Evolutionary conservation across 352 stramenopile genomes (phyloP).

Genomic region (Phytophthora sojae): DNA sequence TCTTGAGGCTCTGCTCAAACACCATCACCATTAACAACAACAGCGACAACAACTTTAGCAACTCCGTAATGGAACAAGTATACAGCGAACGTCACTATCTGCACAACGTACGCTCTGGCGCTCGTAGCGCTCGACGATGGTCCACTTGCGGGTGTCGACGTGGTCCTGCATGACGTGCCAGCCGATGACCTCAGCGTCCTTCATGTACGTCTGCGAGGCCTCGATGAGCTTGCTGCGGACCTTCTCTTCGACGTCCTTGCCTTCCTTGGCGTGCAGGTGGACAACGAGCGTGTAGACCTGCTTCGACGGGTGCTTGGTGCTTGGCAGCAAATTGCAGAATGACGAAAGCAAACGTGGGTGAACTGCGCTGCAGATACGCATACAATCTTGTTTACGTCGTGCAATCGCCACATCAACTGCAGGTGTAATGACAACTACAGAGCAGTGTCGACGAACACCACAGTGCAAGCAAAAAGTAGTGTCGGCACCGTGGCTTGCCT

Average conservation of each 20-base stretch:
- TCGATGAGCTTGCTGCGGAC: constrained; percentile 31
- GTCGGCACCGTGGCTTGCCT: too few relatives aligned
- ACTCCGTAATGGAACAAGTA: not conserved
- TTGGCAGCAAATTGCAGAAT: constrained; percentile 17
- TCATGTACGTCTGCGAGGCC: constrained; percentile 26
- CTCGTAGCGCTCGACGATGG: constrained; percentile 35
- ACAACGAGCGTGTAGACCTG: constrained; percentile 27
- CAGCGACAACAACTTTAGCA: not conserved
- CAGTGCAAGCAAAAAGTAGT: too few relatives aligned
- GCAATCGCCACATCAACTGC: too few relatives aligned
- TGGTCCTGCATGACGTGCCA: constrained; percentile 38
- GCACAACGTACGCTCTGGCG: constrained; percentile 20
- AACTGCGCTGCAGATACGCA: constrained; percentile 7
- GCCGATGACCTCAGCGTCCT: constrained; percentile 25
- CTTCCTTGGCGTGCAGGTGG: constrained; percentile 33
- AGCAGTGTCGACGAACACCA: too few relatives aligned
- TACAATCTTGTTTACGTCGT: constrained; percentile 4
- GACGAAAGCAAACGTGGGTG: not conserved
- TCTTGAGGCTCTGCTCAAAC: constrained; percentile 30
- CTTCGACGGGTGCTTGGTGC: not conserved
- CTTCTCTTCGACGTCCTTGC: constrained; percentile 36
- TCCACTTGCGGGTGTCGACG: constrained; percentile 28
- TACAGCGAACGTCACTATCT: not conserved
- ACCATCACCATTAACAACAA: constrained; percentile 3
- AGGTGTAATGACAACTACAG: too few relatives aligned